Conservation (phyloP, 2,329 filamentous ascomycete genomes). For the Chrysoporthe cubensis region DNA sequence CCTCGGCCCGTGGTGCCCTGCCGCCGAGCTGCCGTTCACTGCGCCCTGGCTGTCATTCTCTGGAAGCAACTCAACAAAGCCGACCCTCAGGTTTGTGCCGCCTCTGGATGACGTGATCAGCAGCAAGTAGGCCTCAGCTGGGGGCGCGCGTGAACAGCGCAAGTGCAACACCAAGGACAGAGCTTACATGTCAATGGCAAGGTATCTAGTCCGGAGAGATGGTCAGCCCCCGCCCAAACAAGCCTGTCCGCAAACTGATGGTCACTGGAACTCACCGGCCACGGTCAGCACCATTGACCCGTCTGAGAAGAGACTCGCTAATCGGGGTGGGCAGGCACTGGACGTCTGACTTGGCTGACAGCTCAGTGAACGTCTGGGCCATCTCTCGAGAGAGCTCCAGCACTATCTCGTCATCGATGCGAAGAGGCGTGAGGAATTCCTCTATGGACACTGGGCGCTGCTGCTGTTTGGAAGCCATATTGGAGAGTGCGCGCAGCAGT, state of each 20-base stretch:
- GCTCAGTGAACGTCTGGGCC: slow-evolving; percentile 48
- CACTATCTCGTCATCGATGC: slow-evolving; percentile 50
- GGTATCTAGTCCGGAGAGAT: slow-evolving; percentile 49
- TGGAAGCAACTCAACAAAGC: slow-evolving; percentile 65
- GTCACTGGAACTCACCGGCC: slow-evolving; percentile 50
- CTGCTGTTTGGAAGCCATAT: slow-evolving; percentile 26
- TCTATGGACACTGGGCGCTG: slow-evolving; percentile 35
- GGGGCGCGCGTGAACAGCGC: neutral
- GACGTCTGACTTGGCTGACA: slow-evolving; percentile 56
- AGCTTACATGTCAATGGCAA: slow-evolving; percentile 68
- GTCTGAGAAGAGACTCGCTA: slow-evolving; percentile 60
- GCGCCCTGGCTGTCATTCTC: slow-evolving; percentile 32
- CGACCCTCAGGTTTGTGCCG: slow-evolving; percentile 70
- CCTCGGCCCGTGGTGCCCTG: slow-evolving; percentile 23
- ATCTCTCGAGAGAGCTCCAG: slow-evolving; percentile 53
- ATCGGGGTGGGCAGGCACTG: slow-evolving; percentile 67
- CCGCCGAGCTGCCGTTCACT: neutral
- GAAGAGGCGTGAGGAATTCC: slow-evolving; percentile 56
- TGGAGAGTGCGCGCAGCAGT: neutral
- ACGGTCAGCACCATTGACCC: slow-evolving; percentile 44
- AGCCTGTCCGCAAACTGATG: neutral
- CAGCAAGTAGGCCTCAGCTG: slow-evolving; percentile 20
- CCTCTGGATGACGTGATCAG: slow-evolving; percentile 50
- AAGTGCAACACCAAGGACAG: slow-evolving; percentile 34
- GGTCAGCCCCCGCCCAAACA: slow-evolving; percentile 11